A percentile compares a stretch with the other conserved stretches of the same genome.
These are phyloP conservation scores for Marasmius tenuissimus DNA, from an alignment of 1,284 basidiomycete species.

Conservation along the genomic window DNA sequence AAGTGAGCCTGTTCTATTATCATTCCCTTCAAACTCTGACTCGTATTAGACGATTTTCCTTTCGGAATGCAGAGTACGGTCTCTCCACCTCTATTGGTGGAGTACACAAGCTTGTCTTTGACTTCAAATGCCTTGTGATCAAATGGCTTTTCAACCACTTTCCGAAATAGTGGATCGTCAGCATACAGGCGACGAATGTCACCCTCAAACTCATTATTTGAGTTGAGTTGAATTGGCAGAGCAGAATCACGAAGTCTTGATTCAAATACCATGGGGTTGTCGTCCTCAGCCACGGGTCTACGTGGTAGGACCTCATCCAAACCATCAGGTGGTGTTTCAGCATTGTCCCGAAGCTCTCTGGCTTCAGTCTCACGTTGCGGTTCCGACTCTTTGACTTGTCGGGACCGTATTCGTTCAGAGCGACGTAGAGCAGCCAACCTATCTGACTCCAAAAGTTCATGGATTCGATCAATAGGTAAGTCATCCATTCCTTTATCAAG, in stretches of 20 bases:
- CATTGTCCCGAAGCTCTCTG: background rate
- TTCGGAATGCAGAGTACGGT: background rate
- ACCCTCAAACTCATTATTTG: too few relatives aligned
- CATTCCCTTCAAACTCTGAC: conserved; percentile 14
- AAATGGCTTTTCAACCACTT: too few relatives aligned
- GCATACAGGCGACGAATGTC: too few relatives aligned
- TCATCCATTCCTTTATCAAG: conserved; percentile 28
- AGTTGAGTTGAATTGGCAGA: too few relatives aligned
- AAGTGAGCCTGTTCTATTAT: conserved; percentile 25
- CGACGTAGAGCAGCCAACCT: background rate
- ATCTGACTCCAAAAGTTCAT: background rate
- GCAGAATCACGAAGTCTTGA: too few relatives aligned
- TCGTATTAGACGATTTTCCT: background rate
- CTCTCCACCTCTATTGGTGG: background rate
- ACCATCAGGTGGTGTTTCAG: background rate
- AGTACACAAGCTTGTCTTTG: too few relatives aligned
- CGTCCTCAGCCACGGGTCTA: too few relatives aligned
- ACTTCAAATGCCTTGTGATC: too few relatives aligned
- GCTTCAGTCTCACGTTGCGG: background rate
- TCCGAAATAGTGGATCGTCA: too few relatives aligned
- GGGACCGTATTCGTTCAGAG: background rate
- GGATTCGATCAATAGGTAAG: conserved; percentile 16
- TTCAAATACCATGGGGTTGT: too few relatives aligned
- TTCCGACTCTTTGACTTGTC: background rate
- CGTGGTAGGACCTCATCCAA: background rate